Conservation (phyloP, 2,329 filamentous ascomycete genomes). For the Endoconidiophora laricicola region DNA sequence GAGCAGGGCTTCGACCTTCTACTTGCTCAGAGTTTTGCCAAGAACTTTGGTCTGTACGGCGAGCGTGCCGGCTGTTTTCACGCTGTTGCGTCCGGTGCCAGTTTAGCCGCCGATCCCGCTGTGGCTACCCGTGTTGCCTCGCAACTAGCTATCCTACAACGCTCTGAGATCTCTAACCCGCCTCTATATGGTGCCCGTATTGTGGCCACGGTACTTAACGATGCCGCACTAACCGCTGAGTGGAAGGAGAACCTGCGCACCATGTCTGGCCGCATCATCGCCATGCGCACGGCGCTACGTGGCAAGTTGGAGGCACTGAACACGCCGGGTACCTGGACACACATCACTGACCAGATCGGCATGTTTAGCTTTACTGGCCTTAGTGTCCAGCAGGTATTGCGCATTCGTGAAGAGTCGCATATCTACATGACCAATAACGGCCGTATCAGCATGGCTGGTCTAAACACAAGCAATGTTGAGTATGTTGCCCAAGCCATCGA, state of each 20-base stretch:
- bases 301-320: constrained; percentile 66
- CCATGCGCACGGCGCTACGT: constrained; percentile 69
- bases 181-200: constrained; percentile 89
- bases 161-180: constrained; percentile 93
- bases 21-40: constrained; percentile 87
- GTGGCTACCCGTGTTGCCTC: constrained; percentile 54
- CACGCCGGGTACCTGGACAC: constrained; percentile 85
- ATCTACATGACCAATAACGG: constrained; percentile 97
- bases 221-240: constrained; percentile 62
- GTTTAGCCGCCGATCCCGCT: constrained; percentile 36
- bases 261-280: constrained; percentile 90
- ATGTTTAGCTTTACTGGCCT: constrained; percentile 96
- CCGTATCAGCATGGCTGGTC: constrained; percentile 93
- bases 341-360: constrained; percentile 97
- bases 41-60: constrained; percentile 95
- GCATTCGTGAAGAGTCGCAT: constrained; percentile 53
- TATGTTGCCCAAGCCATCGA: constrained; percentile 86
- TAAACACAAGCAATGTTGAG: constrained; percentile 82
- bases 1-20: constrained; percentile 80
- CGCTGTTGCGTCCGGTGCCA: constrained; percentile 58
- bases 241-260: constrained; percentile 85
- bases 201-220: constrained; percentile 69
- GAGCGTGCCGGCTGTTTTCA: constrained; percentile 95
- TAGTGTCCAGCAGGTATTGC: constrained; percentile 53
- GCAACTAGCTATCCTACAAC: constrained; percentile 85